Evolutionary conservation across 768 basidiomycete species (phyloP).

Genomic region (Leucogyrophana mollusca): DNA sequence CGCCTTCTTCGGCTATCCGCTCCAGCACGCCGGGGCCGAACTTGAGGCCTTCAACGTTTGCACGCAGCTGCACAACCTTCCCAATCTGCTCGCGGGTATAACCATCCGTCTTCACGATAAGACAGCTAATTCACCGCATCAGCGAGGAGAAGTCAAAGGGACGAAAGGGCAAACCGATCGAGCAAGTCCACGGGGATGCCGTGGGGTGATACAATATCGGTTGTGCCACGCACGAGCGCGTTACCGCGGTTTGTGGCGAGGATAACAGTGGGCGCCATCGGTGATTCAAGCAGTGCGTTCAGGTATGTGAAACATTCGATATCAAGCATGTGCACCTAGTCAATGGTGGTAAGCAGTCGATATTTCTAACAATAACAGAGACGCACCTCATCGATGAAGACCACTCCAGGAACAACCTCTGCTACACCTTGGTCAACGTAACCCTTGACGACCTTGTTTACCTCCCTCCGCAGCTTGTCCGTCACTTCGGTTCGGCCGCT

Average conservation of each 20-base stretch:
- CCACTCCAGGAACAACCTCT: constrained; percentile 95
- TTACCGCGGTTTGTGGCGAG: constrained; percentile 96
- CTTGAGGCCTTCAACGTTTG: constrained; percentile 82
- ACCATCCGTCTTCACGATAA: constrained; percentile 91
- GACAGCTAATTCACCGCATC: constrained; percentile 51
- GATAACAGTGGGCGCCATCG: constrained; percentile 97
- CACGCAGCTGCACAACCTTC: constrained; percentile 83
- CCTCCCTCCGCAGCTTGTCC: constrained; percentile 92
- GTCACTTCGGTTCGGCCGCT: constrained; percentile 95
- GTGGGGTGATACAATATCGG: constrained; percentile 88
- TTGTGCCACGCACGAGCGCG: constrained; percentile 88
- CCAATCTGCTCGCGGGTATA: constrained; percentile 84
- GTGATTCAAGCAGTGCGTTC: constrained; percentile 91
- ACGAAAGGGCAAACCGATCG: constrained; percentile 62
- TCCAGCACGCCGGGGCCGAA: constrained; percentile 77
- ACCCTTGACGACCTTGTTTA: constrained; percentile 95
- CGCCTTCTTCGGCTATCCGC: constrained; percentile 77
- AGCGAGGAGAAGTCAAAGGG: constrained; percentile 8
- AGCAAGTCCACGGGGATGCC: constrained; percentile 92
- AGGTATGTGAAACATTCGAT: constrained; percentile 99
- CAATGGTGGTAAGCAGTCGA: no score
- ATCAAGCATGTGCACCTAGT: constrained; percentile 97
- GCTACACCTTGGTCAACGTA: constrained; percentile 99
- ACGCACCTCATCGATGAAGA: constrained; percentile 96
- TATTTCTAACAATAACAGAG: constrained; percentile 1